Percentiles rank a stretch among this genome's conserved stretches.
These are phyloP conservation scores for Phytophthora sojae DNA, from an alignment of 352 stramenopile species.

Conservation along the genomic window DNA sequence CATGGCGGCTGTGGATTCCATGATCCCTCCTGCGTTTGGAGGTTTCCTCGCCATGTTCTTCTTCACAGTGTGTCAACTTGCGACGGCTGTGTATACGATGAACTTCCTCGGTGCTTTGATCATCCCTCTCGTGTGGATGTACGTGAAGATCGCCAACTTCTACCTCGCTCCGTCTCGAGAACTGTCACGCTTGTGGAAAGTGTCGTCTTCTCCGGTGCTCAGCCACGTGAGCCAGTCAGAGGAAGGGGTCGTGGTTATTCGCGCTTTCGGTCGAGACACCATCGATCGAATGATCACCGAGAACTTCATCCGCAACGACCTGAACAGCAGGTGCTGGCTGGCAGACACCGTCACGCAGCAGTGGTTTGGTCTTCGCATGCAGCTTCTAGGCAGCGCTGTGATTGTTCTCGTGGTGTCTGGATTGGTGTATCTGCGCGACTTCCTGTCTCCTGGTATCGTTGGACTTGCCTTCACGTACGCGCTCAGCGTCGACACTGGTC, in stretches of 20 bases:
- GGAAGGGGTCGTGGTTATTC: conserved; percentile 44
- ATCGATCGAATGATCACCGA: conserved; percentile 31
- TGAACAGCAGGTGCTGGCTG: conserved; percentile 37
- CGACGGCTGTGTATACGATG: conserved; percentile 78
- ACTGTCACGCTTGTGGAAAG: conserved; percentile 44
- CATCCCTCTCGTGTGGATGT: conserved; percentile 82
- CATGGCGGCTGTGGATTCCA: conserved; percentile 89
- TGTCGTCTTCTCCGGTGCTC: conserved; percentile 50
- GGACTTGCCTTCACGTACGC: conserved; percentile 90
- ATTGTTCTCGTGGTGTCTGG: conserved; percentile 46
- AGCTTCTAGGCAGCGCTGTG: conserved; percentile 51
- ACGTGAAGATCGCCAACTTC: conserved; percentile 60
- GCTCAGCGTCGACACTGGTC: conserved; percentile 83
- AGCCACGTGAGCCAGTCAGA: conserved; percentile 42
- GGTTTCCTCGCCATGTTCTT: conserved; percentile 68
- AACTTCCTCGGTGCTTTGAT: conserved; percentile 79
- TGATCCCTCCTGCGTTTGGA: conserved; percentile 46
- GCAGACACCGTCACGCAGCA: conserved; percentile 37
- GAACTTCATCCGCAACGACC: conserved; percentile 42
- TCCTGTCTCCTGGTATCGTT: conserved; percentile 68
- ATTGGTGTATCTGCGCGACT: conserved; percentile 44
- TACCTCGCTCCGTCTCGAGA: conserved; percentile 55
- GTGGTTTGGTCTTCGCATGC: conserved; percentile 63
- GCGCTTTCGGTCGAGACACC: conserved; percentile 44
- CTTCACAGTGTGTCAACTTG: conserved; percentile 76